Evolutionary conservation across 345 rosid species (phyloP).

Genomic region (Bretschneidera sinensis): DNA sequence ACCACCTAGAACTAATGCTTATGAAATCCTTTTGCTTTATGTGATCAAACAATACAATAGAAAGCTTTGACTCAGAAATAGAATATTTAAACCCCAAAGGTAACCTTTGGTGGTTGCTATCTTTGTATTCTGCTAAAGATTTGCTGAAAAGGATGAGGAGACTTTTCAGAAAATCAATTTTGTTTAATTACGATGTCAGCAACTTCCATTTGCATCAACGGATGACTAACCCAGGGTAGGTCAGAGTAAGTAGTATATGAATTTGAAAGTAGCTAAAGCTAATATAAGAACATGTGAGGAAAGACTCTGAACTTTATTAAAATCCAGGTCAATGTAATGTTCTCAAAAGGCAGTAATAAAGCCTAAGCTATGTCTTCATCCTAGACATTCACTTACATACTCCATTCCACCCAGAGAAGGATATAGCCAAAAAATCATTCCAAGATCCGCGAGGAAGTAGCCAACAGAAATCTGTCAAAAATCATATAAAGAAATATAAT

Average conservation of each 20-base stretch:
- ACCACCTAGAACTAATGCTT: neutral
- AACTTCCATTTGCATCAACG: no score
- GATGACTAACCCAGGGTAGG: no score
- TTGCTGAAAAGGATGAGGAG: neutral
- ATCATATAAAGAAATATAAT: constrained; percentile 1
- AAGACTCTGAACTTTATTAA: neutral
- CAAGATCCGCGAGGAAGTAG: constrained; percentile 76
- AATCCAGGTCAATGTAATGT: neutral
- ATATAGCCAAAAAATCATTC: constrained; percentile 73
- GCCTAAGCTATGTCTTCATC: neutral
- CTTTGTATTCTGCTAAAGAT: neutral
- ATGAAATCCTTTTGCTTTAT: neutral
- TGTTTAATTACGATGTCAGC: no score
- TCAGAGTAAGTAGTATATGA: no score
- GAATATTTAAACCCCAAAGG: neutral
- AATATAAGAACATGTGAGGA: neutral
- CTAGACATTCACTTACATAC: constrained; percentile 51
- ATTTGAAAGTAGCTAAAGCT: no score
- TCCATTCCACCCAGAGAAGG: constrained; percentile 88
- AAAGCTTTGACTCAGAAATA: neutral
- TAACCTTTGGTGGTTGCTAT: neutral
- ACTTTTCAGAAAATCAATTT: no score
- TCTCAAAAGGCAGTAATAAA: neutral
- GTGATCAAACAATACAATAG: neutral
- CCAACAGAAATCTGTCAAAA: constrained; percentile 77